phyloP scores from a whole-genome alignment of 768 basidiomycete species.

The Lactifluus pinguis region DNA sequence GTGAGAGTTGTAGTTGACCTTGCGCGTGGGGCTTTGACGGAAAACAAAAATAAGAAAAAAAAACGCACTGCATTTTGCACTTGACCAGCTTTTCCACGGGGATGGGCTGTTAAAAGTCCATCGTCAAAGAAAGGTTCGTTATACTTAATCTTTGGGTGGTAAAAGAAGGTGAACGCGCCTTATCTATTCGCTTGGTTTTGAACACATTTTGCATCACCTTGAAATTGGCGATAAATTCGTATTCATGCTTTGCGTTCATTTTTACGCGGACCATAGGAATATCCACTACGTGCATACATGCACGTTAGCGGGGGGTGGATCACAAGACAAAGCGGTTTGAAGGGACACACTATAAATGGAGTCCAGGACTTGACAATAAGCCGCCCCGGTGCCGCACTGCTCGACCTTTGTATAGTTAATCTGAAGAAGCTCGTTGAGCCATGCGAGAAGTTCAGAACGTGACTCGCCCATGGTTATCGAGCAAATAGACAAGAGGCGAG shows the following conservation, averaged over 20 bases:
- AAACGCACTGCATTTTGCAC: constrained; percentile 96
- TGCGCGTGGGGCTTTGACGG: neutral
- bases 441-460: constrained; percentile 78
- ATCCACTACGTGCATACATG: constrained; percentile 51
- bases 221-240: constrained; percentile 92
- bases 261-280: constrained; percentile 88
- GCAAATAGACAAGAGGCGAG: neutral
- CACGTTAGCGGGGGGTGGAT: neutral
- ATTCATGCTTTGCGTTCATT: constrained; percentile 93
- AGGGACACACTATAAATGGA: constrained; percentile 73
- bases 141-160: neutral
- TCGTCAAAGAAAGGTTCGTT: neutral
- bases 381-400: constrained; percentile 84
- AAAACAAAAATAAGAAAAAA: neutral
- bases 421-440: constrained; percentile 92
- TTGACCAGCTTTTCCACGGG: constrained; percentile 90
- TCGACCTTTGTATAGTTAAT: constrained; percentile 89
- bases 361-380: constrained; percentile 93
- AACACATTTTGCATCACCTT: constrained; percentile 92
- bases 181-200: constrained; percentile 90
- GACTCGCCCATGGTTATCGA: constrained; percentile 50
- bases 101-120: constrained; percentile 56
- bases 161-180: constrained; percentile 40
- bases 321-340: neutral
- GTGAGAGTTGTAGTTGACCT: neutral